These are phyloP conservation scores for Asterochloris sp. DNA, from an alignment of 139 green algal genomes.

Conservation along the genomic window DNA sequence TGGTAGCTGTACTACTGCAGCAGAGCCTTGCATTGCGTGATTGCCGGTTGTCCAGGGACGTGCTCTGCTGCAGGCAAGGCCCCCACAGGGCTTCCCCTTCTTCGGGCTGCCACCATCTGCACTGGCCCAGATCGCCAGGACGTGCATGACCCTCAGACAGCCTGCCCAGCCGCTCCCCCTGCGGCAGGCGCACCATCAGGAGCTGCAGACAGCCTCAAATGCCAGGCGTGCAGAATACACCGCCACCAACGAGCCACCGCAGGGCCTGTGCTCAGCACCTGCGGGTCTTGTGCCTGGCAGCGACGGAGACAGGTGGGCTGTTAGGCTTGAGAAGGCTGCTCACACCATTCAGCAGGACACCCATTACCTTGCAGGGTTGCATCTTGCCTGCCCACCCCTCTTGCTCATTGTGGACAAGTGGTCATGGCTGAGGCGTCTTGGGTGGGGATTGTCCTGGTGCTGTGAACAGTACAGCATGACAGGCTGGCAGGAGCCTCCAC, in stretches of 20 bases:
- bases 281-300: too few species aligned
- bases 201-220: background rate
- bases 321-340: too few species aligned
- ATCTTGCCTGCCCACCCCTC: too few species aligned
- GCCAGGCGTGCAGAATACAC: background rate
- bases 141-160: background rate
- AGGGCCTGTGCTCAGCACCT: too few species aligned
- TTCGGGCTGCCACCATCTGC: constrained; percentile 63
- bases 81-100: constrained; percentile 71
- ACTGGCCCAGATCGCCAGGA: constrained; percentile 45
- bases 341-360: too few species aligned
- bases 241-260: background rate
- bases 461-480: too few species aligned
- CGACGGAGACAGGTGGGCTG: too few species aligned
- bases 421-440: too few species aligned
- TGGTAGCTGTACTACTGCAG: background rate
- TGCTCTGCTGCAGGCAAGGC: constrained; percentile 35
- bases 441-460: too few species aligned
- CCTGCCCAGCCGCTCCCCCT: background rate
- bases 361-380: too few species aligned
- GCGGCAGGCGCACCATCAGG: background rate
- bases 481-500: too few species aligned
- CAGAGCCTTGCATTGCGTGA: background rate
- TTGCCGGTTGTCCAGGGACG: background rate
- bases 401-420: too few species aligned